A percentile compares a stretch with the other conserved stretches of the same genome.
These are phyloP conservation scores for Nemania sp. DNA, from an alignment of 2,329 filamentous ascomycete species.

Conservation along the genomic window DNA sequence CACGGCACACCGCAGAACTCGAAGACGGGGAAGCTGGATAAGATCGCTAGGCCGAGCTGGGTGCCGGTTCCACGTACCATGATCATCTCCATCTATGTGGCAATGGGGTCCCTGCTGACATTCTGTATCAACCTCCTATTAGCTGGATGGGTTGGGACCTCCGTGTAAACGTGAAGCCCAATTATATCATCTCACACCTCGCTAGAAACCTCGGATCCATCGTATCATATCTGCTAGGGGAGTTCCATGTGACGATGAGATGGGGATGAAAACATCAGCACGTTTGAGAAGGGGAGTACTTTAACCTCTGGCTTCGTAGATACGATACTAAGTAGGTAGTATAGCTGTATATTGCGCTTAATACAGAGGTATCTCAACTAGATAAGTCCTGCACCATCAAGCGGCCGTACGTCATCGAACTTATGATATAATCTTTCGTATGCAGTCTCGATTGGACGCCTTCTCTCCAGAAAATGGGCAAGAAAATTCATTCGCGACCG, in stretches of 20 bases:
- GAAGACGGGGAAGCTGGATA: conserved; percentile 27
- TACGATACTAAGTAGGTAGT: no score
- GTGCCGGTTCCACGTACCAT: not conserved
- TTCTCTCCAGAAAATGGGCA: not conserved
- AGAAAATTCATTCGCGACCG: not conserved
- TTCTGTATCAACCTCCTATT: not conserved
- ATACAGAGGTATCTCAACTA: not conserved
- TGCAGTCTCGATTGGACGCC: conserved; percentile 2
- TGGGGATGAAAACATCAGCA: not conserved
- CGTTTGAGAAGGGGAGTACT: not conserved
- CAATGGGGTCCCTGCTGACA: conserved; percentile 13
- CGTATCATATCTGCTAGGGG: not conserved
- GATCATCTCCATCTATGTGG: conserved; percentile 3
- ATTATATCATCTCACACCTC: not conserved
- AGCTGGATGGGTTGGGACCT: no score
- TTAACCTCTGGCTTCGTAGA: not conserved
- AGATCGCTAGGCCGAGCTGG: conserved; percentile 21
- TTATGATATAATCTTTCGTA: not conserved
- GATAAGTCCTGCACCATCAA: not conserved
- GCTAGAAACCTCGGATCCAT: not conserved
- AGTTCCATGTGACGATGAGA: not conserved
- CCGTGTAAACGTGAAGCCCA: not conserved
- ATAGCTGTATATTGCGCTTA: not conserved
- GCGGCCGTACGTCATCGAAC: not conserved
- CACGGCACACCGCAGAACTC: conserved; percentile 25